Conservation (phyloP, 495 filamentous ascomycete species). For the Schizothecium vesticola region DNA sequence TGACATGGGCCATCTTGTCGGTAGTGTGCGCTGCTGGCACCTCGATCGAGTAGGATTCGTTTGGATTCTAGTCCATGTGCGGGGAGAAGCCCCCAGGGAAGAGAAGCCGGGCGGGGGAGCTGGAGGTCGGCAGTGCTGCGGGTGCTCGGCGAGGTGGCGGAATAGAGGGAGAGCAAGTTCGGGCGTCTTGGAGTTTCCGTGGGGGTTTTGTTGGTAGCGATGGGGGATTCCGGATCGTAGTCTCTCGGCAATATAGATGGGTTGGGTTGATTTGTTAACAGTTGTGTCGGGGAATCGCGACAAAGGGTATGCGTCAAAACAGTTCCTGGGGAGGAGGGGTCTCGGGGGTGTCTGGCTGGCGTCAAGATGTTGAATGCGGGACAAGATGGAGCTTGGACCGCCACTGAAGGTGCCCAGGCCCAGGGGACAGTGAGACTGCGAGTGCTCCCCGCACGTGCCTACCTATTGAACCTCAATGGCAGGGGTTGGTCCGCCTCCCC, state of each 20-base stretch:
- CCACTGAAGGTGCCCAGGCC: not conserved
- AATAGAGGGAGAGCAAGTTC: not conserved
- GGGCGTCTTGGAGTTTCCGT: not conserved
- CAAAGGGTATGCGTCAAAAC: not conserved
- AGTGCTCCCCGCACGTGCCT: not conserved
- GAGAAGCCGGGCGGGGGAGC: not conserved
- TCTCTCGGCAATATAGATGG: not conserved
- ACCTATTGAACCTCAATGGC: not conserved
- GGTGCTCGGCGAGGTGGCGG: not conserved
- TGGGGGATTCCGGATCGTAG: not conserved
- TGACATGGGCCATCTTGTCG: conserved; percentile 14
- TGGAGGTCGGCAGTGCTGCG: not conserved
- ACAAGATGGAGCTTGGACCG: not conserved
- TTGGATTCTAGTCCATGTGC: not conserved
- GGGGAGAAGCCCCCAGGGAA: not conserved
- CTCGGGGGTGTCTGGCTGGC: too few relatives aligned
- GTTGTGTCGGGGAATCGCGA: not conserved
- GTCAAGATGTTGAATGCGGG: not conserved
- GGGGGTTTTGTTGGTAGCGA: not conserved
- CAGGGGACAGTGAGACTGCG: too few relatives aligned
- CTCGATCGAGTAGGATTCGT: not conserved
- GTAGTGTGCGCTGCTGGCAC: not conserved
- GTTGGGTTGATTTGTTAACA: not conserved
- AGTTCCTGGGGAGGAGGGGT: not conserved
- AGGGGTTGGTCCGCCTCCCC: too few relatives aligned